Base-by-base conservation (phyloP, 2,329 filamentous ascomycete genomes). In the Gnomoniopsis sp. region DNA sequence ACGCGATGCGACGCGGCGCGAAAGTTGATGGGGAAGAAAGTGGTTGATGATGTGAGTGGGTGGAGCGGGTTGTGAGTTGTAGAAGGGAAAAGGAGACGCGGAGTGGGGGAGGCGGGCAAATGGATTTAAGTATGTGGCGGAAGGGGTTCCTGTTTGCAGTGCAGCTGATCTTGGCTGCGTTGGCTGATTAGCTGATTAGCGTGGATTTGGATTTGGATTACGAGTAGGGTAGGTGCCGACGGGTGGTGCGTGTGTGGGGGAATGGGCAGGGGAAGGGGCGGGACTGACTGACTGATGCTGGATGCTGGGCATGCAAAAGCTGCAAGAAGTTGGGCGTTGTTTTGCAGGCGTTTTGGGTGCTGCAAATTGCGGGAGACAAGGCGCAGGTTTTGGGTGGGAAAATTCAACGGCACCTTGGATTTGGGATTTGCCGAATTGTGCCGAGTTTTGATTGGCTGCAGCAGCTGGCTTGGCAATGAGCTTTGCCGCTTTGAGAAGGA, bases 21-120 rank as follows among this genome's bases (percentile, higher is more conserved):
- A n/a, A n/a, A n/a, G n/a, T n/a, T n/a, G n/a, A n/a, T n/a, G n/a
- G n/a, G n/a, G n/a, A n/a, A n/a, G n/a, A n/a, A n/a, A n/a, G n/a
- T n/a, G n/a, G n/a, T n/a, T n/a, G n/a, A n/a, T 33, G 34, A 48
- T 50, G 26, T 41, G 30, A 22, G 26, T 51, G 65, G 63, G 65
- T 66, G 67, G 60, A 66, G 68, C 70, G 68, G n/a, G 66, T 69
- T 67, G 65, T 54, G 64, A 64, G 55, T 60, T 59, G 64, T 61
- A 64, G 66, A 62, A 49, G 69, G 64, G 69, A 66, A 70, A 71
- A 66, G 69, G 70, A 64, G 65, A 58, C 64, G 63, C 63, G 69
- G 67, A 67, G 75, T 75, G 74, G 78, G 78, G 79, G 77, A 74
- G 69, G 66, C 65, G 64, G 65, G 67, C 3, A 46, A 7, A 46